A percentile compares a stretch with the other conserved stretches of the same genome.
Evolutionary conservation across 495 filamentous ascomycete genomes (phyloP).

Genomic region (Daldinia concentrica): DNA sequence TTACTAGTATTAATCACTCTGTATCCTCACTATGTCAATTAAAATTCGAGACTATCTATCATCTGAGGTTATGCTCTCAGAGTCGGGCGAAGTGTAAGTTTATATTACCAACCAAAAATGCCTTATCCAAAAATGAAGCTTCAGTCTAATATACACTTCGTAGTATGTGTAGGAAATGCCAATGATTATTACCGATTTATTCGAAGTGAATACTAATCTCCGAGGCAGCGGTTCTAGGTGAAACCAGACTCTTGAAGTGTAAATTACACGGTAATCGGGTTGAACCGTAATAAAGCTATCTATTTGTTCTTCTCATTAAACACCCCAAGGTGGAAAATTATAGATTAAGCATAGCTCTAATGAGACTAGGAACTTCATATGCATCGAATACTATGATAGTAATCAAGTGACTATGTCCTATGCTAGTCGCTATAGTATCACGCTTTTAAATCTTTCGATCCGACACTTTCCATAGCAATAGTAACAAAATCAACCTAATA

Average conservation of each 20-base stretch:
- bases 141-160: neutral
- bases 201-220: too few relatives aligned
- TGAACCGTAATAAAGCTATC: neutral
- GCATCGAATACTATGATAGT: too few relatives aligned
- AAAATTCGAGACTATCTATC: neutral
- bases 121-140: neutral
- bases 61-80: neutral
- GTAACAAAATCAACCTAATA: too few relatives aligned
- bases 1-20: neutral
- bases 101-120: neutral
- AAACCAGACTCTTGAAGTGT: neutral
- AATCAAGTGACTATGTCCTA: too few relatives aligned
- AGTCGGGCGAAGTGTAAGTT: neutral
- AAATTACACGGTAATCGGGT: neutral
- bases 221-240: too few relatives aligned
- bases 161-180: too few relatives aligned
- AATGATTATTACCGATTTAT: too few relatives aligned
- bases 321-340: too few relatives aligned
- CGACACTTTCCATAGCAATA: too few relatives aligned
- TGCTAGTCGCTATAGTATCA: too few relatives aligned
- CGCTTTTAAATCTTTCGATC: too few relatives aligned
- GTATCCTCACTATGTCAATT: neutral
- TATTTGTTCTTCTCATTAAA: neutral
- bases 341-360: neutral
- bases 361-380: neutral